Base-by-base conservation (phyloP, 345 rosid species). In the Citrus mangshanensis region DNA sequence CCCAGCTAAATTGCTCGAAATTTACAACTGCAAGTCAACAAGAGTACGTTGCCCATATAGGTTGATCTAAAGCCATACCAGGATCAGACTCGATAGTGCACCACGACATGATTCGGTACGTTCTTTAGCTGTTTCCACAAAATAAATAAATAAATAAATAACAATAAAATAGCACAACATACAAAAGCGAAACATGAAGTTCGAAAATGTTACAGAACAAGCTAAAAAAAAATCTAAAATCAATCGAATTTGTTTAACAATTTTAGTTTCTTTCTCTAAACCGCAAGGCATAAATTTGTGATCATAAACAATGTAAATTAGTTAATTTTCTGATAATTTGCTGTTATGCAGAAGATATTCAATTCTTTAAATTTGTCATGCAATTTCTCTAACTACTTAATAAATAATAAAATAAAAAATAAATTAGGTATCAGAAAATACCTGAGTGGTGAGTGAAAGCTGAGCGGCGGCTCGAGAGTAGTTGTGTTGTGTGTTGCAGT, bases 1-100 rank as follows among this genome's bases (percentile, higher is more conserved):
- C 1, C 30, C 25, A 67, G 4, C 58, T 9, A 18, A 46, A 70
- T 51, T 25, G 25, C 6, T 70, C 16, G n/a, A 70, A 46, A 70
- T 70, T 70, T 35, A 25, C 22, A 35, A 46, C 9, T 7, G 73
- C 40, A 70, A 30, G 19, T 19, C 1, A 27, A 4, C 18, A 60
- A 40, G 30, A 27, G 1, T 46, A 22, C 6, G 24, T 32, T 25
- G 18, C 66, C 56, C 27, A 61, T 25, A 42, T 42, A 2, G 22
- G 1, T 18, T 24, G 40, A 60, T 35, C 35, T 38, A 18, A n/a
- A 82, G 67, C 49, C 79, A 70, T 88, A 95, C 98, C 99, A 28
- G 99, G 99, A 86, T 95, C 99, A 9, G 99, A 95, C 83, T 95
- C 99, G 16, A 95, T 93, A 18, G 99, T 95, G 89, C 99, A 93